Evolutionary conservation across 257 asterid genomes (phyloP).

Genomic region (Lantana camara): DNA sequence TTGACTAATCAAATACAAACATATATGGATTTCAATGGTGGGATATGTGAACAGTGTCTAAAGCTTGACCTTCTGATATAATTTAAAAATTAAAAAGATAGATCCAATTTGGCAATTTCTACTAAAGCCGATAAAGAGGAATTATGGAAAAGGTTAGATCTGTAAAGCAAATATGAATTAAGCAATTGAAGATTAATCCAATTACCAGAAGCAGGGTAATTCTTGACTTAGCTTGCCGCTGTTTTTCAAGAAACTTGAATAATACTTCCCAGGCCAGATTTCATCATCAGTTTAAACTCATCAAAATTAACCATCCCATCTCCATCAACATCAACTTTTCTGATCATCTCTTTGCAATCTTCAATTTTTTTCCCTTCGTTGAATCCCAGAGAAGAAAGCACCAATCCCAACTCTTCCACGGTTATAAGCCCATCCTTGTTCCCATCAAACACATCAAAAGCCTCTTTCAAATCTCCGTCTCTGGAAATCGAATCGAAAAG

Average conservation of each 20-base stretch:
- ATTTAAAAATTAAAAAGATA: background rate
- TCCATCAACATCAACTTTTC: constrained; percentile 76
- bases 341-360: constrained; percentile 77
- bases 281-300: constrained; percentile 84
- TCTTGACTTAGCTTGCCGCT: too few species aligned
- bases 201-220: background rate
- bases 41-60: background rate
- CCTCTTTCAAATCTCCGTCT: constrained; percentile 62
- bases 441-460: constrained; percentile 80
- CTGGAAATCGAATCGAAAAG: constrained; percentile 47
- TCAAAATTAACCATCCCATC: constrained; percentile 87
- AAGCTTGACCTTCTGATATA: background rate
- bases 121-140: background rate
- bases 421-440: constrained; percentile 75
- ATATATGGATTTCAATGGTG: background rate
- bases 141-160: constrained; percentile 4
- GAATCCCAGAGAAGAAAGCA: constrained; percentile 67
- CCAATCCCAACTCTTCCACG: constrained; percentile 70
- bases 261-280: constrained; percentile 42
- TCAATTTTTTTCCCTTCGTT: constrained; percentile 62
- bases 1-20: background rate
- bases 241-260: constrained; percentile 41
- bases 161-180: background rate
- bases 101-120: background rate
- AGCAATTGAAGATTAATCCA: background rate